Conservation (phyloP, 371 early-diverging fungal genomes). For the Funneliformis caledonium region DNA sequence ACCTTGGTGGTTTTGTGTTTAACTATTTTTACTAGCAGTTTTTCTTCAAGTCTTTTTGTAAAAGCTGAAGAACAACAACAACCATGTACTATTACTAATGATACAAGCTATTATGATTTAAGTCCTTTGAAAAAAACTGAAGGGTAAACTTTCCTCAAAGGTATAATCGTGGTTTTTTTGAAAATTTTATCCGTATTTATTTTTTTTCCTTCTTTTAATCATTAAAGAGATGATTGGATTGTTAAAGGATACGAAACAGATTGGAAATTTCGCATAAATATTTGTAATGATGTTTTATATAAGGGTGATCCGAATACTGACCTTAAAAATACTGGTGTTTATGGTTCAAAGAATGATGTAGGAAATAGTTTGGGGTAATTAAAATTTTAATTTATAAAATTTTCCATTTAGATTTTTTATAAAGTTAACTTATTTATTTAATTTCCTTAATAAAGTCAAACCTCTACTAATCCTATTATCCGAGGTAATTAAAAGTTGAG, state of each 20-base stretch:
- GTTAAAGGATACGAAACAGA: not conserved
- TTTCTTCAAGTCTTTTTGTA: not conserved
- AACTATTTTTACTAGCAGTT: not conserved
- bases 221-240: not conserved
- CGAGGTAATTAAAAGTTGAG: not conserved
- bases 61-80: not conserved
- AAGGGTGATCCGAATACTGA: too few relatives aligned
- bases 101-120: not conserved
- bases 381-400: not conserved
- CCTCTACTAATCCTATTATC: not conserved
- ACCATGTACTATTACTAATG: not conserved
- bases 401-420: not conserved
- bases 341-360: not conserved
- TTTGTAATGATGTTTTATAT: not conserved
- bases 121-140: conserved; percentile 6
- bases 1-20: not conserved
- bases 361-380: not conserved
- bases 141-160: not conserved
- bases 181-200: not conserved
- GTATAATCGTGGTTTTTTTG: too few relatives aligned
- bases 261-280: not conserved
- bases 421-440: not conserved
- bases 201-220: not conserved
- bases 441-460: not conserved
- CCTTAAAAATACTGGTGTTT: not conserved